Conservation (phyloP, 345 rosid genomes). For the Eucalyptus erythrocorys region DNA sequence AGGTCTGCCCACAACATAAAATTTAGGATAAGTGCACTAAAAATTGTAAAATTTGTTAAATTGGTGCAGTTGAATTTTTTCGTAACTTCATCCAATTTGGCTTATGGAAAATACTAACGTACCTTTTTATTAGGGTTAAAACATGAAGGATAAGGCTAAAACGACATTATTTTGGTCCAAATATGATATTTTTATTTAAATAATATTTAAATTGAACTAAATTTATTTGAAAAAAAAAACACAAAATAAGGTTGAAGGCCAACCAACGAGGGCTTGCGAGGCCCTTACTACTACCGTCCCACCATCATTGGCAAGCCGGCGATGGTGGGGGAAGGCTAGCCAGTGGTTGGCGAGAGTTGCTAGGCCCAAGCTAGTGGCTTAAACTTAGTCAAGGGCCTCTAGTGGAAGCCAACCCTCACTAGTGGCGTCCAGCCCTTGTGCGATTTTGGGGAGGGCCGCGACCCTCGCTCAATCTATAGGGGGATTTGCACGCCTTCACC, state of each 20-base stretch:
- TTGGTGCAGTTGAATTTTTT: too few relatives aligned
- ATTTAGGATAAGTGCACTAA: neutral
- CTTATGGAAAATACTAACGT: accelerated
- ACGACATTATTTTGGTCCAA: neutral
- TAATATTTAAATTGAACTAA: neutral
- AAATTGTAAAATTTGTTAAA: too few relatives aligned
- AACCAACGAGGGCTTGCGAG: neutral
- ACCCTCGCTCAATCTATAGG: too few relatives aligned
- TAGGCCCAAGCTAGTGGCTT: too few relatives aligned
- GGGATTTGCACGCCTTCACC: too few relatives aligned
- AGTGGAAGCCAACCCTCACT: too few relatives aligned
- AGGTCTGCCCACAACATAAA: neutral
- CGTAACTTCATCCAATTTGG: accelerated
- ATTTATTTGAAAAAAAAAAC: neutral
- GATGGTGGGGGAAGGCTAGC: too few relatives aligned
- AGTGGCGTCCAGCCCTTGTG: too few relatives aligned
- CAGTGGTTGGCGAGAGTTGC: too few relatives aligned
- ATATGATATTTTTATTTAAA: too few relatives aligned
- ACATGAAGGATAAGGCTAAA: neutral
- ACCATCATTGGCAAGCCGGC: neutral
- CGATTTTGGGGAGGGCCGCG: accelerated
- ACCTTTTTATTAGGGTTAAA: neutral
- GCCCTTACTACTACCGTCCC: accelerated
- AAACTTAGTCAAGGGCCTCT: too few relatives aligned
- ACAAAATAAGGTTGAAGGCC: neutral